Evolutionary conservation across 345 rosid genomes (phyloP), one percentile per base, ranked within the genome.

Genomic region (Theobroma cacao): DNA sequence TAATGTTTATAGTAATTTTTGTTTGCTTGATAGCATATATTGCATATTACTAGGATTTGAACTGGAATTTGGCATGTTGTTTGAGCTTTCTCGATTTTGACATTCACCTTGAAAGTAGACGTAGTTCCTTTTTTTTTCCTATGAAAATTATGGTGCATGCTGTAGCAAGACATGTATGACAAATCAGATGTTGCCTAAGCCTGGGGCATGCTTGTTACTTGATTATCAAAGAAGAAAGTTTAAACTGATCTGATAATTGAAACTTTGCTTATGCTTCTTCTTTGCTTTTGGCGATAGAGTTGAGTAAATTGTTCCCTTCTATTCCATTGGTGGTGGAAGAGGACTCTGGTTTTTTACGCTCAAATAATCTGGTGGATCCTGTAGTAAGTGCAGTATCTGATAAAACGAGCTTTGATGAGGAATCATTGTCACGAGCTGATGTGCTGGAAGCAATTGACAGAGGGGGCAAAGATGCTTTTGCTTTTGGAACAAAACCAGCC

Each of bases 291-390:
- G 79, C 45, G 79, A 75, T 79, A 95, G 98, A 93, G 87, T 84
- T 95, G 67, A 74, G 94, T 61, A 88, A 86, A 75, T 61, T 77
- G 81, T 93, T 93, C 86, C 99, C 99, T 76, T 85, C 89, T 28
- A 87, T 93, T 83, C 98, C 99, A 14, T 78, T 95, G 83, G 98
- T 95, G 76, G 99, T 97, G 73, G 98, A 93, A 80, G 98, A 95
- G 84, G 98, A 95, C 82, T 91, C 98, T 78, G 82, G 87, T 2
- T 91, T 87, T 82, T 68, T 95, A 77, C 87, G 91, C 64, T 76
- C 87, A 43, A 90, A 88, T 74, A 87, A 89, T 80, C 88, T 95
- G 63, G 93, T 90, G 62, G 90, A 86, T 78, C 82, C 89, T 79
- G 93, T 95, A 64, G 87, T 83, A 59, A 87, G 84, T 87, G 92